Percentiles rank a stretch among this genome's conserved stretches.
Conservation (phyloP, 805 yeast species). For the Starmerella ratchasimensis region DNA sequence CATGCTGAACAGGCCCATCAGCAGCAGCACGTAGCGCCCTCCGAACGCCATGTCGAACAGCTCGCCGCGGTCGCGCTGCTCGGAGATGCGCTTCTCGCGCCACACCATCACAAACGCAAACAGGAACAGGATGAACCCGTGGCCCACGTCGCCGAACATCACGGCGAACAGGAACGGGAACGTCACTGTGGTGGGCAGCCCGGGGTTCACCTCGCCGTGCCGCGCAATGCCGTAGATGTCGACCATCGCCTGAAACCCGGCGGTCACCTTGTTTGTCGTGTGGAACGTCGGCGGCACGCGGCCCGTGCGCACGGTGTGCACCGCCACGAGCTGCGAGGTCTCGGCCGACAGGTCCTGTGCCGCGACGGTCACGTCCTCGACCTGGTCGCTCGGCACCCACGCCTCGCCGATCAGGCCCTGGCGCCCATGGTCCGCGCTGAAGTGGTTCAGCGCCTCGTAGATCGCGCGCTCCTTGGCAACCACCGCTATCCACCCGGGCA, state of each 20-base stretch:
- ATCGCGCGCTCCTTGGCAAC: conserved; percentile 72
- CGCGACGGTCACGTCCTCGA: conserved; percentile 44
- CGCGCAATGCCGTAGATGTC: conserved; percentile 93
- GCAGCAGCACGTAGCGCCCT: conserved; percentile 78
- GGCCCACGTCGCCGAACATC: conserved; percentile 98
- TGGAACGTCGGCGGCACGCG: conserved; percentile 90
- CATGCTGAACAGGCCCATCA: conserved; percentile 94
- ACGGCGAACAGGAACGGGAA: conserved; percentile 98
- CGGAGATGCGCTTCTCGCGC: conserved; percentile 54
- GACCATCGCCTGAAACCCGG: conserved; percentile 81
- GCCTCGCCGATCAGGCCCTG: conserved; percentile 90
- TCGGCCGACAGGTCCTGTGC: conserved; percentile 46
- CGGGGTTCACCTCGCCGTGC: conserved; percentile 92
- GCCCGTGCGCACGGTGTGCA: conserved; percentile 54
- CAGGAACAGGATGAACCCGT: conserved; percentile 68
- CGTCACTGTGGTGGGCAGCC: conserved; percentile 82
- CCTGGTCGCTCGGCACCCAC: conserved; percentile 76
- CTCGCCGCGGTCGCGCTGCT: conserved; percentile 49
- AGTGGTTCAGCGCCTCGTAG: conserved; percentile 58
- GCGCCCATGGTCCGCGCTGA: conserved; percentile 70
- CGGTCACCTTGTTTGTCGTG: conserved; percentile 80
- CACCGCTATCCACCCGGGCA: conserved; percentile 58
- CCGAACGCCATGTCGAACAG: conserved; percentile 90
- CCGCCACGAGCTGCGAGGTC: conserved; percentile 30
- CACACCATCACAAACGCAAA: conserved; percentile 58